Evolutionary conservation across 139 green algal genomes (phyloP), one percentile per base, ranked within the genome.

Genomic region (Haematococcus sp.): DNA sequence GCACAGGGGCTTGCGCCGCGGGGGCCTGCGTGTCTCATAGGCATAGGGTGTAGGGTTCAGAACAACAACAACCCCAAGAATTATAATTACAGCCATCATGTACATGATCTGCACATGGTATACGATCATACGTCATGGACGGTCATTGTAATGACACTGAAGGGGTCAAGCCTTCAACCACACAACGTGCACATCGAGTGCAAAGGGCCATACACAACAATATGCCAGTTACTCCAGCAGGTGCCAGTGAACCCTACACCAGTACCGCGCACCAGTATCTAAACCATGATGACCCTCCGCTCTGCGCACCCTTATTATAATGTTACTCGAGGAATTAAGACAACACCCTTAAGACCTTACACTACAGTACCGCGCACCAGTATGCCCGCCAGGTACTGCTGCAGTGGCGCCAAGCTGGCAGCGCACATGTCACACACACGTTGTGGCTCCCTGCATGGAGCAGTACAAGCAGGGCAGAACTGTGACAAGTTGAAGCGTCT

Each of bases 401-500:
- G 91, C 55, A 93, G 81, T 2, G 91, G 87, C 27, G 71, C 63
- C 61, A 96, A 86, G 73, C 88, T 77, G 30, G 46, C 69, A 40
- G 74, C 71, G 75, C 88, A 96, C 58, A 87, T 65, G 43, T 80
- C 71, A 76, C 91, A 96, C 17, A 88, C 81, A 17, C 91, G 81
- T 75, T 92, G 76, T 0, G 90, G 91, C 63, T 89, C 79, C 70
- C 81, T 87, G 82, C n/a, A n/a, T 32, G 30, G 1, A 34, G 28
- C 59, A 40, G 59, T 67, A 23, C 17, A 68, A 65, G 68, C 13
- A 65, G n/a, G n/a, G n/a, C n/a, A n/a, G n/a, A n/a, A n/a, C n/a
- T n/a, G n/a, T n/a, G n/a, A n/a, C n/a, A n/a, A n/a, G n/a, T n/a
- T n/a, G n/a, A n/a, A n/a, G n/a, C n/a, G n/a, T n/a, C n/a, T n/a